Conservation (phyloP, 2,329 filamentous ascomycete genomes). For the Fusarium equiseti region DNA sequence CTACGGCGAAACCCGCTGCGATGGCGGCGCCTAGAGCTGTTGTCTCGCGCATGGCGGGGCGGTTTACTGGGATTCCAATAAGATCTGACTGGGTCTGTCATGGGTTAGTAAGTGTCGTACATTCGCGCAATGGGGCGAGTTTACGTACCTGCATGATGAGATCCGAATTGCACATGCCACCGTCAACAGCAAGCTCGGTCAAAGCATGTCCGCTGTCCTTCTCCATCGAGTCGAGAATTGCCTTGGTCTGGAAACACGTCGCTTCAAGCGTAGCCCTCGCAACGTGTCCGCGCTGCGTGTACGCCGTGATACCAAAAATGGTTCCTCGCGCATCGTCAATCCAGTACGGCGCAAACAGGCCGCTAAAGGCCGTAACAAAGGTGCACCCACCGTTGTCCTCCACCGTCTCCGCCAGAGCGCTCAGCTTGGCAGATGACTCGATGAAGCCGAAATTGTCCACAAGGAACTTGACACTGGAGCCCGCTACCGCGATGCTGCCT, state of each 20-base stretch:
- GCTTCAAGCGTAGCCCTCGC: slow-evolving; percentile 84
- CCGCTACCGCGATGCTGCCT: slow-evolving; percentile 81
- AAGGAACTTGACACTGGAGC: slow-evolving; percentile 79
- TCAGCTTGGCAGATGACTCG: slow-evolving; percentile 59
- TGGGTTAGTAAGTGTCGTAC: slow-evolving; percentile 2
- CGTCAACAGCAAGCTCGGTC: slow-evolving; percentile 82
- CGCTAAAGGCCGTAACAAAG: slow-evolving; percentile 84
- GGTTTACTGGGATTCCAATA: slow-evolving; percentile 81
- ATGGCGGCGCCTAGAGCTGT: slow-evolving; percentile 86
- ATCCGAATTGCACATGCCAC: slow-evolving; percentile 84
- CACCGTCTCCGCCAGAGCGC: slow-evolving; percentile 61
- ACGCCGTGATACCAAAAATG: slow-evolving; percentile 82
- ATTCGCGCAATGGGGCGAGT: background rate
- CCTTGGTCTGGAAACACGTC: slow-evolving; percentile 86
- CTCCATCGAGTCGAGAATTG: slow-evolving; percentile 84
- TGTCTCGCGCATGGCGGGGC: slow-evolving; percentile 85
- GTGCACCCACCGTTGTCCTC: slow-evolving; percentile 80
- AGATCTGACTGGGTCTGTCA: slow-evolving; percentile 79
- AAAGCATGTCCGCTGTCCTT: slow-evolving; percentile 81
- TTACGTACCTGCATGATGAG: slow-evolving; percentile 76
- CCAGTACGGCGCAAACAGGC: slow-evolving; percentile 87
- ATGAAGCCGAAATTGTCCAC: slow-evolving; percentile 70
- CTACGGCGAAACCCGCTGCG: slow-evolving; percentile 81
- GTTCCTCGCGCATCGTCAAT: slow-evolving; percentile 85
- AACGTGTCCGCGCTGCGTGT: slow-evolving; percentile 81